phyloP scores from a whole-genome alignment of 805 yeast species.

The Suhomyces sp. region DNA sequence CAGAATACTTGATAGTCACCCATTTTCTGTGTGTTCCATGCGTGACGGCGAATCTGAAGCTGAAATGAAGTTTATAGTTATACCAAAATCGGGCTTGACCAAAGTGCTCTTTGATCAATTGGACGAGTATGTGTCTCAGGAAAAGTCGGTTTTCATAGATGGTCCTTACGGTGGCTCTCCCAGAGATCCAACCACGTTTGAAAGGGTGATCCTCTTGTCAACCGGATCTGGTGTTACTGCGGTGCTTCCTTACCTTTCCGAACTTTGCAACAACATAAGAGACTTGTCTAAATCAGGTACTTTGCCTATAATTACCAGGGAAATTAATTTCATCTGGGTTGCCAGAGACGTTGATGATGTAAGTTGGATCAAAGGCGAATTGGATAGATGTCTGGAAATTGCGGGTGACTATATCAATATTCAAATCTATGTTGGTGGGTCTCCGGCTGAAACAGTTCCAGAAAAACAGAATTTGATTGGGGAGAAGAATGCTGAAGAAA shows the following conservation, averaged over 20 bases:
- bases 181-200: slow-evolving; percentile 46
- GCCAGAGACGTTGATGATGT: slow-evolving; percentile 31
- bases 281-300: slow-evolving; percentile 7
- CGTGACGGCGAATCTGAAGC: slow-evolving; percentile 16
- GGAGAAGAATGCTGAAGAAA: neutral
- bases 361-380: slow-evolving; percentile 41
- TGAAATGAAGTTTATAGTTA: slow-evolving; percentile 43
- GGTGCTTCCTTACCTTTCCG: slow-evolving; percentile 42
- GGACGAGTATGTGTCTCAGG: slow-evolving; percentile 22
- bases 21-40: slow-evolving; percentile 48
- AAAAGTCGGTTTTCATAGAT: slow-evolving; percentile 42
- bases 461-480: neutral
- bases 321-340: slow-evolving; percentile 46
- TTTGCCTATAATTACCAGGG: slow-evolving; percentile 15
- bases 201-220: slow-evolving; percentile 39
- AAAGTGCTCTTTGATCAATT: slow-evolving; percentile 26
- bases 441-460: neutral
- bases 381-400: slow-evolving; percentile 22
- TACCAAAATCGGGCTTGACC: slow-evolving; percentile 49
- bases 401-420: slow-evolving; percentile 27
- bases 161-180: slow-evolving; percentile 59
- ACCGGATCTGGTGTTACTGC: slow-evolving; percentile 56
- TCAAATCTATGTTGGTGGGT: slow-evolving; percentile 22
- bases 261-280: slow-evolving; percentile 17
- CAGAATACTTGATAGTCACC: slow-evolving; percentile 51